Percentiles rank a stretch among this genome's conserved stretches.
Evolutionary conservation across 805 yeast genomes (phyloP).

Genomic region (Wickerhamomyces sydowiorum): DNA sequence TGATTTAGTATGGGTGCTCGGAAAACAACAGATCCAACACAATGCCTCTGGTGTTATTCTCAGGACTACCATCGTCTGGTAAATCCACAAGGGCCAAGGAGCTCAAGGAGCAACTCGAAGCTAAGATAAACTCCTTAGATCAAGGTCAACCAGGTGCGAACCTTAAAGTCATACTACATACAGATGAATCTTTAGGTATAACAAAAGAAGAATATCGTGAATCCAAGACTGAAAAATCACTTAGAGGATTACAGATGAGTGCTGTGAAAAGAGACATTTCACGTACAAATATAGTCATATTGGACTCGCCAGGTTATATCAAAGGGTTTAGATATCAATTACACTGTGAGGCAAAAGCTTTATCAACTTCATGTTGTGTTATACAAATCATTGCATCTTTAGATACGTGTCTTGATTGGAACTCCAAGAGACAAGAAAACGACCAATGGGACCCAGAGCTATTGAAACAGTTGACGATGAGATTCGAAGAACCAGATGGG

Average conservation of each 20-base stretch:
- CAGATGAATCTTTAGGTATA: conserved; percentile 76
- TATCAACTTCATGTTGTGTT: conserved; percentile 76
- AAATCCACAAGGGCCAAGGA: conserved; percentile 69
- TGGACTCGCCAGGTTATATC: conserved; percentile 84
- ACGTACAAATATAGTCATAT: conserved; percentile 64
- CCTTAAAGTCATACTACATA: conserved; percentile 59
- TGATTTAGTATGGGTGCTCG: too few species aligned
- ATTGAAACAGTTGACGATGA: conserved; percentile 62
- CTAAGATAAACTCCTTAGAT: conserved; percentile 34
- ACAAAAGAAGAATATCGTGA: conserved; percentile 62
- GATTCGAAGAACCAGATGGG: conserved; percentile 92
- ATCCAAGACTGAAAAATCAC: conserved; percentile 70
- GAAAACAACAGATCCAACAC: background rate
- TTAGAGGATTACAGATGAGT: conserved; percentile 79
- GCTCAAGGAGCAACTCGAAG: conserved; percentile 42
- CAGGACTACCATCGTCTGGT: conserved; percentile 86
- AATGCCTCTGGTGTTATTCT: conserved; percentile 82
- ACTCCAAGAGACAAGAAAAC: conserved; percentile 25
- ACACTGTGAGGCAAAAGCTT: conserved; percentile 87
- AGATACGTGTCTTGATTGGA: conserved; percentile 61
- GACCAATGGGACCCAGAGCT: conserved; percentile 61
- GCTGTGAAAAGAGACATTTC: conserved; percentile 82
- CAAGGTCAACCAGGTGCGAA: conserved; percentile 45
- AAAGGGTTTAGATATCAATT: conserved; percentile 94
- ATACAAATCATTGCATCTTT: conserved; percentile 71